Base-by-base conservation (phyloP, 2,329 filamentous ascomycete species). In the Trichoderma pleuroti region DNA sequence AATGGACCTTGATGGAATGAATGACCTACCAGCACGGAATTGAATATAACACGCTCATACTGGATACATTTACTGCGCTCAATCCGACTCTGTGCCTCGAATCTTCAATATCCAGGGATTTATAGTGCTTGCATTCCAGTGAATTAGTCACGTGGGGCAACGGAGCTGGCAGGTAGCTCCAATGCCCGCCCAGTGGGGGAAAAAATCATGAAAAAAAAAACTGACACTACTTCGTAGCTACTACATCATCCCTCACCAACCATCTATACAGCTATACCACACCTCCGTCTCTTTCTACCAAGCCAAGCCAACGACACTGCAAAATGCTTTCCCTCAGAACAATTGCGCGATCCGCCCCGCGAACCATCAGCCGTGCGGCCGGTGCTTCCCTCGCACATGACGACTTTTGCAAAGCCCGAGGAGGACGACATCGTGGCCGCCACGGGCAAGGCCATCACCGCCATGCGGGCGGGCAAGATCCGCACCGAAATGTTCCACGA, bases 401-500 rank as follows among this genome's bases (percentile, higher is more conserved):
- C 96, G 0, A 93, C 94, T 0, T 99, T 98, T 78, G 95, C 97
- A 26, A 95, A 96, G 76, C 96, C 96, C 0, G 96, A 99, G 77
- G 96, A 98, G 79, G 94, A 98, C 78, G 95, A 98, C 77, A 84
- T 99, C 12, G 95, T 99, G 0, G 86, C 90, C 54, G 96, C 95
- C 4, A 98, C 97, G 0, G 92, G 93, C 21, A 91, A 91, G 74
- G 96, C 97, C 21, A 98, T 99, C 72, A 91, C 90, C 0, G 91
- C 93, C 34, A 86, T 99, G 70, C 90, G 95, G 57, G 92, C 91
- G 7, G 95, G 94, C 75, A 93, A 91, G 76, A 92, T 99, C 32
- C 90, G 93, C 73, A 97, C 96, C 1, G 95, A 98, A 79, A 89
- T 91, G 54, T 99, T 99, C 78, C 96, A 99, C 79, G 95, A 97